A percentile compares a stretch with the other conserved stretches of the same genome.
These are phyloP conservation scores for Stachybotrys chartarum DNA, from an alignment of 2,329 filamentous ascomycete genomes.

Conservation along the genomic window DNA sequence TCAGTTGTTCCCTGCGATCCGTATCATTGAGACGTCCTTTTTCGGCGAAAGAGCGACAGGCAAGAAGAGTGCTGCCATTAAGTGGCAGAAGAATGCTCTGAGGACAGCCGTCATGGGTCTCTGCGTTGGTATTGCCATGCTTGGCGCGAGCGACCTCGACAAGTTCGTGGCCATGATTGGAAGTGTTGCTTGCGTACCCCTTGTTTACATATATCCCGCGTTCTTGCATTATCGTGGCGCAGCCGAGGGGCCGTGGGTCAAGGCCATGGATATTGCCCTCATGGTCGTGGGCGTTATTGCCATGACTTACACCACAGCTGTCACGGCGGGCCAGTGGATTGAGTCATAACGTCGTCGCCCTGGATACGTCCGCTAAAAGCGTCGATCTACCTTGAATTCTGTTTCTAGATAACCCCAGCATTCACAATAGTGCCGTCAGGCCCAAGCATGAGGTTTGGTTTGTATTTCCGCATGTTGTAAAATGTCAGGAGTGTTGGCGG, in stretches of 20 bases:
- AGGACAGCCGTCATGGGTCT: constrained; percentile 48
- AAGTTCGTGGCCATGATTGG: constrained; percentile 70
- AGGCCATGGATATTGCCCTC: constrained; percentile 52
- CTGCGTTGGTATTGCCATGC: constrained; percentile 54
- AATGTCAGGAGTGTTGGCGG: too few relatives aligned
- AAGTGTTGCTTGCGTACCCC: constrained; percentile 64
- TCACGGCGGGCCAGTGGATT: constrained; percentile 42
- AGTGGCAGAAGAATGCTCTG: constrained; percentile 72
- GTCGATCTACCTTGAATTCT: not conserved
- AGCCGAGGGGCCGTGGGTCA: constrained; percentile 48
- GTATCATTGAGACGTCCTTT: constrained; percentile 61
- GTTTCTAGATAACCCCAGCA: too few relatives aligned
- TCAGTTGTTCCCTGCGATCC: constrained; percentile 66
- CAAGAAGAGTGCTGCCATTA: constrained; percentile 56
- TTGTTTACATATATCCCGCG: constrained; percentile 72
- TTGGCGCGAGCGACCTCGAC: constrained; percentile 63
- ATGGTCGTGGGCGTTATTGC: constrained; percentile 56
- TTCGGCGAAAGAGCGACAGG: constrained; percentile 60
- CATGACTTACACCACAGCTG: constrained; percentile 64
- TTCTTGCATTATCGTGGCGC: constrained; percentile 63
- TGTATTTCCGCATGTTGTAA: too few relatives aligned
- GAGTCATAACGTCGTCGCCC: constrained; percentile 1
- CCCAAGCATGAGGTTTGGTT: too few relatives aligned
- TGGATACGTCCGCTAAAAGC: not conserved
- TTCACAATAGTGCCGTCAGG: too few relatives aligned